A percentile compares a stretch with the other conserved stretches of the same genome.
These are phyloP conservation scores for Pestalotiopsis sp. DNA, from an alignment of 2,329 filamentous ascomycete species.

Conservation along the genomic window DNA sequence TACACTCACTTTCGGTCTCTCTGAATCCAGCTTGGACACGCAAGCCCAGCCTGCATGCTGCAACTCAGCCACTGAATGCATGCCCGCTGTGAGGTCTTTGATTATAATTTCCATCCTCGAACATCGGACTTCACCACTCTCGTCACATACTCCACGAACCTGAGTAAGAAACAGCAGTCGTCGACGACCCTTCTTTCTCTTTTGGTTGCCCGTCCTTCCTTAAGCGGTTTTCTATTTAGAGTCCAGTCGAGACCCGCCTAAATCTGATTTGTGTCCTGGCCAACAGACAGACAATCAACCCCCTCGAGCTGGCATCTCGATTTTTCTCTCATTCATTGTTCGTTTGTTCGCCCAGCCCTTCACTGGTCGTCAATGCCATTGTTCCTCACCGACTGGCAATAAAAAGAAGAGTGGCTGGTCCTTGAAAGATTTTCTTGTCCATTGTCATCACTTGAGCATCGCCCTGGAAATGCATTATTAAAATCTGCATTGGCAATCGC, in stretches of 20 bases:
- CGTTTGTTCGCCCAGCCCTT: neutral
- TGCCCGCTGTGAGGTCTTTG: neutral
- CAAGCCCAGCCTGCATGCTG: neutral
- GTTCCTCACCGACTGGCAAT: neutral
- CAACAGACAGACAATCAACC: constrained; percentile 9
- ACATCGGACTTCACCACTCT: neutral
- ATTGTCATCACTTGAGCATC: neutral
- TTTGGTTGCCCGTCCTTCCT: constrained; percentile 32
- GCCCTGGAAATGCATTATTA: neutral
- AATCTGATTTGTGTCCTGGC: constrained; percentile 14
- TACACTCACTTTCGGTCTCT: neutral
- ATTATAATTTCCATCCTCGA: neutral
- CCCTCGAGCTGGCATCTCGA: neutral
- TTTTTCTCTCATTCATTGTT: constrained; percentile 1
- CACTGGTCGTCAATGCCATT: neutral
- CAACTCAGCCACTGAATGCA: neutral
- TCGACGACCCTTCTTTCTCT: constrained; percentile 14
- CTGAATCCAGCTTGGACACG: neutral
- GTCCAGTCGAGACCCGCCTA: constrained; percentile 23
- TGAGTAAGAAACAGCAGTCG: constrained; percentile 9
- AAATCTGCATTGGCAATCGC: neutral
- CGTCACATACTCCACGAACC: neutral
- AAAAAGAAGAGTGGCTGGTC: neutral
- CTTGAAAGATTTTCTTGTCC: neutral
- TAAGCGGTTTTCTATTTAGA: constrained; percentile 25